phyloP scores from a whole-genome alignment of 2,329 filamentous ascomycete species.

The Xylariaceae sp. region DNA sequence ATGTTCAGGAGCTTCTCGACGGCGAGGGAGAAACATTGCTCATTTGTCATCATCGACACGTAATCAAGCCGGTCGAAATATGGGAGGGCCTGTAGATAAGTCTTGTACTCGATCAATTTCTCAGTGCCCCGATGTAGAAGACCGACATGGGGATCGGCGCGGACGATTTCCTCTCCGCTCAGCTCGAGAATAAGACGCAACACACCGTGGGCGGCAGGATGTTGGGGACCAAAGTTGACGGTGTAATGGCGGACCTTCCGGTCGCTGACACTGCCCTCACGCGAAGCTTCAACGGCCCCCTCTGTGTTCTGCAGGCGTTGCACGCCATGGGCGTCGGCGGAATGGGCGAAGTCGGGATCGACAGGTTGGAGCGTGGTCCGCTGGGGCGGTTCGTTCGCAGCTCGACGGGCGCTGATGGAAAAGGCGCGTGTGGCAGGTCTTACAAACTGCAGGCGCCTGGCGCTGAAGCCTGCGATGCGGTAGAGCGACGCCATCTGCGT shows the following conservation, averaged over 20 bases:
- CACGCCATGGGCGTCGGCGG: constrained; percentile 47
- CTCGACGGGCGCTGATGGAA: constrained; percentile 58
- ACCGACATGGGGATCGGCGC: constrained; percentile 94
- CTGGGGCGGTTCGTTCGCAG: constrained; percentile 55
- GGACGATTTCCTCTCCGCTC: constrained; percentile 95
- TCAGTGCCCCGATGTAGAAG: constrained; percentile 95
- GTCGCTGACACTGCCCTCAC: constrained; percentile 47
- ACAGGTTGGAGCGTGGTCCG: constrained; percentile 62
- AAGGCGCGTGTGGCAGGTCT: constrained; percentile 48
- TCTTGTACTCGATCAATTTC: constrained; percentile 99
- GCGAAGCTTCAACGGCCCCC: constrained; percentile 43
- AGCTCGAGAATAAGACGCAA: constrained; percentile 94
- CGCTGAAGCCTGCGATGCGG: constrained; percentile 67
- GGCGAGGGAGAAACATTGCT: constrained; percentile 92
- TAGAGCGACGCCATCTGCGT: constrained; percentile 65
- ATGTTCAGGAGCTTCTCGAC: constrained; percentile 98
- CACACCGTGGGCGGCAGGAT: constrained; percentile 97
- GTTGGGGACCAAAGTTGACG: constrained; percentile 98
- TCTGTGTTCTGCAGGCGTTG: constrained; percentile 41
- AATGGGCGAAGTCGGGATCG: constrained; percentile 58
- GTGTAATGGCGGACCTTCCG: constrained; percentile 98
- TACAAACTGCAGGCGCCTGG: constrained; percentile 55
- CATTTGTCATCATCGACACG: constrained; percentile 99
- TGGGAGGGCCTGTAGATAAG: constrained; percentile 93
- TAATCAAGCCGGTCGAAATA: constrained; percentile 99